Percentiles rank a stretch among this genome's conserved stretches.
Evolutionary conservation across 768 basidiomycete species (phyloP).

Genomic region (Pisolithus microcarpus): DNA sequence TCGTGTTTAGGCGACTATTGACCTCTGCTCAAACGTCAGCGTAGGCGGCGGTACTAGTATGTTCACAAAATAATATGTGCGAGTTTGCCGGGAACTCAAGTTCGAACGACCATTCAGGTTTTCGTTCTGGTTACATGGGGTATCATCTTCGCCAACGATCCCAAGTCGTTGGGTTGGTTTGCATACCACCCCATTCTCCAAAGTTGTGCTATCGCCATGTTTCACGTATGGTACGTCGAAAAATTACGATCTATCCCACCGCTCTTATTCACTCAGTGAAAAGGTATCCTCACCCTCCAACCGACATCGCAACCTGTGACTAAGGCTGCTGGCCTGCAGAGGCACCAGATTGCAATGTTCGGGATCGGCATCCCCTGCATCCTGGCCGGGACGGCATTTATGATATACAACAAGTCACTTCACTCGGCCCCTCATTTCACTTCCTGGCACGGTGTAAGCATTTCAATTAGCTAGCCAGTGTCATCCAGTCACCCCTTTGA

Average conservation of each 20-base stretch:
- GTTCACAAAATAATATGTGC: not conserved
- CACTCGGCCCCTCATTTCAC: conserved; percentile 51
- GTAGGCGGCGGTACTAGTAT: conserved; percentile 15
- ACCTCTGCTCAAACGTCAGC: not conserved
- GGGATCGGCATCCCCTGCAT: conserved; percentile 50
- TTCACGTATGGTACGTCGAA: conserved; percentile 53
- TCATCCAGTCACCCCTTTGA: not conserved
- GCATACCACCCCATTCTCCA: conserved; percentile 61
- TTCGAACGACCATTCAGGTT: conserved; percentile 23
- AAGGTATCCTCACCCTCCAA: conserved; percentile 71
- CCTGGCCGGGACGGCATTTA: conserved; percentile 50
- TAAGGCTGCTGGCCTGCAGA: conserved; percentile 57
- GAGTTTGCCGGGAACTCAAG: conserved; percentile 1
- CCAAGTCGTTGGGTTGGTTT: conserved; percentile 50
- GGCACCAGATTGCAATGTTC: conserved; percentile 63
- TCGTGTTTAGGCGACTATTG: not conserved
- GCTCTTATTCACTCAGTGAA: not conserved
- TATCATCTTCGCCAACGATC: conserved; percentile 39
- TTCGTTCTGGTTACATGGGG: conserved; percentile 39
- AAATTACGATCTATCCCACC: not conserved
- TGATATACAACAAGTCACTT: conserved; percentile 54
- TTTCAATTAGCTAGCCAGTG: not conserved
- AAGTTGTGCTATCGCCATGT: conserved; percentile 43
- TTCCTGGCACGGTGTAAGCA: conserved; percentile 68
- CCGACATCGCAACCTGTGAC: conserved; percentile 60